phyloP scores from a whole-genome alignment of 306 rosid genomes.

The Luffa acutangula region DNA sequence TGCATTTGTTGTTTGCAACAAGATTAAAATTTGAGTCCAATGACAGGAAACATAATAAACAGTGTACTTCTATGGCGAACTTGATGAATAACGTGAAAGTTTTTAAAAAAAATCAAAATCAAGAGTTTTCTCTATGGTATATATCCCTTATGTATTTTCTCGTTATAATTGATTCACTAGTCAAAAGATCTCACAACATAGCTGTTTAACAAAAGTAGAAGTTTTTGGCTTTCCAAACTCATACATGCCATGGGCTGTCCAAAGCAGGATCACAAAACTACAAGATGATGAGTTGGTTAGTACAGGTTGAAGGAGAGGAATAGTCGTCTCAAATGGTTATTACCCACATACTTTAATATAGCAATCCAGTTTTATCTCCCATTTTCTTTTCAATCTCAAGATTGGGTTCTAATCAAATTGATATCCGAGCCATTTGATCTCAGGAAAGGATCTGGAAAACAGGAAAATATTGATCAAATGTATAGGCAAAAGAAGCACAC shows the following conservation, averaged over 20 bases:
- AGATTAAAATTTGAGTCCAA: not conserved
- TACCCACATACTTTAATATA: not conserved
- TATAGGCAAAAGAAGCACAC: not conserved
- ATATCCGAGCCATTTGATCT: not conserved
- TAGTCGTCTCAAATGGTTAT: not conserved
- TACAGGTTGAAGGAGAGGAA: not conserved
- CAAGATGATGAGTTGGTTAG: not conserved
- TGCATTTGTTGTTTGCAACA: slow-evolving; percentile 21
- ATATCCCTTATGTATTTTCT: not conserved
- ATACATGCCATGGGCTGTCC: not conserved
- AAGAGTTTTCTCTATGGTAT: not conserved
- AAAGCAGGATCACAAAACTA: not conserved
- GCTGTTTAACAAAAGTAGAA: not conserved
- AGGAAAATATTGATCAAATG: not conserved
- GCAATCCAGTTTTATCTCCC: not conserved
- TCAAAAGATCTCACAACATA: not conserved
- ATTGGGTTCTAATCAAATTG: not conserved
- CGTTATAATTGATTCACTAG: not conserved
- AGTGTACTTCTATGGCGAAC: not conserved
- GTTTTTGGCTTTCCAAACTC: not conserved
- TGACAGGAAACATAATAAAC: not conserved
- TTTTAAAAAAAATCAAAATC: not conserved
- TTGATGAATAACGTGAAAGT: not conserved
- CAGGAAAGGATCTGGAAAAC: not conserved
- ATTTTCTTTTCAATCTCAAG: not conserved